Percentiles rank a stretch among this genome's conserved stretches.
These are phyloP conservation scores for Aspergillus carbonarius DNA, from an alignment of 2,329 filamentous ascomycete species.

Conservation along the genomic window DNA sequence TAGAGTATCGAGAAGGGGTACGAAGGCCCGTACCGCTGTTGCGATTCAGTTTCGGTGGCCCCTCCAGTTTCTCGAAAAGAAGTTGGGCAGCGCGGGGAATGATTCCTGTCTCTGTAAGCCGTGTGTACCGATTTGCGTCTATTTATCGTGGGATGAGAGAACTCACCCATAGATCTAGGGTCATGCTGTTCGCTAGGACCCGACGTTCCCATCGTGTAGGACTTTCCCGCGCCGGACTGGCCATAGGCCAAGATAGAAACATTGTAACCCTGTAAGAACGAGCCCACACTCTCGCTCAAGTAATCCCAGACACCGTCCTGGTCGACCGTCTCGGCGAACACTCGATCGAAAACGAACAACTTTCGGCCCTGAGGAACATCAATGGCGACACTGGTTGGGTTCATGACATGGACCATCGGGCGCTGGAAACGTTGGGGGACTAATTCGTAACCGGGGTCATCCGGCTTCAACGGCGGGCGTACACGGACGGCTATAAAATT, in stretches of 20 bases:
- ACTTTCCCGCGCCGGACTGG: slow-evolving; percentile 96
- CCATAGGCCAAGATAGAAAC: slow-evolving; percentile 96
- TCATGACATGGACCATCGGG: slow-evolving; percentile 86
- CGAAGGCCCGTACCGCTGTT: slow-evolving; percentile 74
- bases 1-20: slow-evolving; percentile 75
- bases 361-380: slow-evolving; percentile 92
- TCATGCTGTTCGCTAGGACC: slow-evolving; percentile 76
- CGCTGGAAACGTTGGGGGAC: slow-evolving; percentile 94
- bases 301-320: slow-evolving; percentile 97
- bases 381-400: slow-evolving; percentile 79
- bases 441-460: slow-evolving; percentile 89
- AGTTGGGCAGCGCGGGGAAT: slow-evolving; percentile 84
- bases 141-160: not conserved
- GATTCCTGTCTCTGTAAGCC: slow-evolving; percentile 63
- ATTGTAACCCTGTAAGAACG: slow-evolving; percentile 96
- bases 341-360: slow-evolving; percentile 93
- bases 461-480: slow-evolving; percentile 76
- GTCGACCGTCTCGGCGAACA: slow-evolving; percentile 78
- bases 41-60: slow-evolving; percentile 54
- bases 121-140: not conserved
- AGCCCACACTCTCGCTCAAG: slow-evolving; percentile 80
- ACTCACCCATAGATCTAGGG: slow-evolving; percentile 72
- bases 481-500: slow-evolving; percentile 74
- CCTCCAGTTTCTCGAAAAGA: slow-evolving; percentile 84
- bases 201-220: slow-evolving; percentile 97